Evolutionary conservation across 164 flowering plant genomes (phyloP).

Genomic region (Protea cynaroides): DNA sequence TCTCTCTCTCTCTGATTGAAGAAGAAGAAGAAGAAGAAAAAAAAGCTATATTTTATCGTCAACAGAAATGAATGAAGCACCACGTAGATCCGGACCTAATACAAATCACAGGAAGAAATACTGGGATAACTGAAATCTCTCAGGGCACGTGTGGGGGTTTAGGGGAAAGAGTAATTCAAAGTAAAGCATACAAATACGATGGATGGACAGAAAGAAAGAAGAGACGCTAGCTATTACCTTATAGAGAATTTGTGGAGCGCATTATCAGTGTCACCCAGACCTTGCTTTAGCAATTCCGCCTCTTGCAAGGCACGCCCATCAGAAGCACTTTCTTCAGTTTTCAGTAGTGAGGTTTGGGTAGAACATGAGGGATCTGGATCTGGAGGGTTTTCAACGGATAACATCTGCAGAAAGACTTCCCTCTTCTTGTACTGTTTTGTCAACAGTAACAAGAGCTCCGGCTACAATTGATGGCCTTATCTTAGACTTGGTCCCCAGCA

Average conservation of each 20-base stretch:
- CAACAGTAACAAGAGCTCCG: slow-evolving; percentile 52
- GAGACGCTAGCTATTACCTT: slow-evolving; percentile 41
- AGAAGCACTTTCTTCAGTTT: slow-evolving; percentile 34
- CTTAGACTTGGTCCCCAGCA: slow-evolving; percentile 50
- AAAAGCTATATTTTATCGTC: no score
- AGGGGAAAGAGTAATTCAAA: neutral
- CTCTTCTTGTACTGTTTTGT: slow-evolving; percentile 47
- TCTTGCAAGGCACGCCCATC: slow-evolving; percentile 27
- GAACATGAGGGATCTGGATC: slow-evolving; percentile 42
- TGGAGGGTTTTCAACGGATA: slow-evolving; percentile 74
- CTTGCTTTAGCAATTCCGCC: slow-evolving; percentile 35
- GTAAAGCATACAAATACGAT: no score
- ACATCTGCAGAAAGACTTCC: slow-evolving; percentile 74
- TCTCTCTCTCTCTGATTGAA: no score
- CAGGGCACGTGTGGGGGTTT: no score
- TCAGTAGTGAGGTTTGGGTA: slow-evolving; percentile 26
- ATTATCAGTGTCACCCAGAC: slow-evolving; percentile 8
- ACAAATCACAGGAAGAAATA: neutral
- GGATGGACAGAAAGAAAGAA: neutral
- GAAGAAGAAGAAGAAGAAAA: neutral
- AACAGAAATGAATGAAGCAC: slow-evolving; percentile 1
- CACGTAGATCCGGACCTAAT: slow-evolving; percentile 19
- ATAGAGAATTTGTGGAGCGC: slow-evolving; percentile 58
- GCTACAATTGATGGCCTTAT: slow-evolving; percentile 17
- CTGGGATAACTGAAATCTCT: neutral